Base-by-base conservation (phyloP, 345 rosid genomes). In the Euphorbia lathyris region DNA sequence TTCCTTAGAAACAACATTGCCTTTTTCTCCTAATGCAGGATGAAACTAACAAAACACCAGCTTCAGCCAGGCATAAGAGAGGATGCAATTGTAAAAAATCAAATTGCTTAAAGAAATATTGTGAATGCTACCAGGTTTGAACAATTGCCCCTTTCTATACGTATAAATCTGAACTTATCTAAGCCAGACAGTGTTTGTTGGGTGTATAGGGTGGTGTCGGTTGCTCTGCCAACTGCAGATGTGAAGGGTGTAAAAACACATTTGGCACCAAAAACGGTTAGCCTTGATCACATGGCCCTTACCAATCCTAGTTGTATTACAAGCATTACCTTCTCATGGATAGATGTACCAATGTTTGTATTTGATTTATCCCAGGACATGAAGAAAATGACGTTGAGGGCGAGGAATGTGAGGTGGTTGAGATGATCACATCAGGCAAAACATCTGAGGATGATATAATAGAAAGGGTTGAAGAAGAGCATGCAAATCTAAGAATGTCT, bases 41-140 rank as follows among this genome's bases (percentile, higher is more conserved):
- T 29, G 94, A 83, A 76, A 58, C 52, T 53, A 83, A 42, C 74
- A 83, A 83, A 74, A 85, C 97, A 74, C 95, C 93, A 25, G 88
- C 81, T 52, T 86, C 93, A 74, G 91, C 90, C 60, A 84, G 92
- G 78, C 97, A 91, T 72, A 84, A 75, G 65, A 84, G 84, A 76
- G 97, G 97, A 79, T 91, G 97, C 86, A 89, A 86, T 80, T 91
- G 97, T 75, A 87, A 56, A 76, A 89, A 75, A 76, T 91, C 96
- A 68, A 81, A 84, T 57, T 91, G 97, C 83, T 78, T 80, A 60
- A 87, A 91, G 84, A 88, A 78, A 79, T 91, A 90, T 69, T 88
- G 97, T 2, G 97, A 90, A 81, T 90, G 97, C 83, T 86, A 75
- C 72, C 84, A 81, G 93, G 96, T 88, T 79, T 72, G 14, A 22